Evolutionary conservation across 257 asterid species (phyloP).

Genomic region (Ligustrum vulgare): DNA sequence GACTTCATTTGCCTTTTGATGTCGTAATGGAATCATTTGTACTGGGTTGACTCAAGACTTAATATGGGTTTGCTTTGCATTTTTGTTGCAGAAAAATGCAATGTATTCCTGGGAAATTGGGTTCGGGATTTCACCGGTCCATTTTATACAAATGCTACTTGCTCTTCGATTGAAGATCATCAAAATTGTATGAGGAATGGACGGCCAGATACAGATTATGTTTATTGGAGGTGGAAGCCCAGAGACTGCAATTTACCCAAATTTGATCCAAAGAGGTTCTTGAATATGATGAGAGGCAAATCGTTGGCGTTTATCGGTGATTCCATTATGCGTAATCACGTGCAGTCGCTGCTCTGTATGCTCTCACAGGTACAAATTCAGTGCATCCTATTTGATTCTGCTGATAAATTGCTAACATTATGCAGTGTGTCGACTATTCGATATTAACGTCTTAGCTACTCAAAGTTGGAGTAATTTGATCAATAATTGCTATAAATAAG

Average conservation of each 20-base stretch:
- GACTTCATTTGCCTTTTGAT: neutral
- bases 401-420: neutral
- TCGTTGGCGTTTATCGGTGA: conserved; percentile 76
- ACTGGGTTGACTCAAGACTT: neutral
- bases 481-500: conserved; percentile 4
- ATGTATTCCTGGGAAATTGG: conserved; percentile 76
- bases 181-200: conserved; percentile 84
- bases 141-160: conserved; percentile 53
- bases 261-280: conserved; percentile 53
- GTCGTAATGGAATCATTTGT: neutral
- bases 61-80: neutral
- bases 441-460: too few relatives aligned
- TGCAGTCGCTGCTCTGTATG: conserved; percentile 73
- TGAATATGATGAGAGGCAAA: conserved; percentile 50
- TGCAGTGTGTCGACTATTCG: too few relatives aligned
- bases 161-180: conserved; percentile 56
- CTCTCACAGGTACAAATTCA: conserved; percentile 62
- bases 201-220: conserved; percentile 61
- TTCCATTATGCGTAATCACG: conserved; percentile 85
- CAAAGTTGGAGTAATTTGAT: too few relatives aligned
- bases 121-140: conserved; percentile 59
- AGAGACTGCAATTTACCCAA: conserved; percentile 55
- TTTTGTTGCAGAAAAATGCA: conserved; percentile 47
- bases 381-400: neutral
- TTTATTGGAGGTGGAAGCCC: conserved; percentile 84